Percentiles rank a stretch among this genome's conserved stretches.
Evolutionary conservation across 345 rosid species (phyloP).

Genomic region (Rhodamnia argentea): DNA sequence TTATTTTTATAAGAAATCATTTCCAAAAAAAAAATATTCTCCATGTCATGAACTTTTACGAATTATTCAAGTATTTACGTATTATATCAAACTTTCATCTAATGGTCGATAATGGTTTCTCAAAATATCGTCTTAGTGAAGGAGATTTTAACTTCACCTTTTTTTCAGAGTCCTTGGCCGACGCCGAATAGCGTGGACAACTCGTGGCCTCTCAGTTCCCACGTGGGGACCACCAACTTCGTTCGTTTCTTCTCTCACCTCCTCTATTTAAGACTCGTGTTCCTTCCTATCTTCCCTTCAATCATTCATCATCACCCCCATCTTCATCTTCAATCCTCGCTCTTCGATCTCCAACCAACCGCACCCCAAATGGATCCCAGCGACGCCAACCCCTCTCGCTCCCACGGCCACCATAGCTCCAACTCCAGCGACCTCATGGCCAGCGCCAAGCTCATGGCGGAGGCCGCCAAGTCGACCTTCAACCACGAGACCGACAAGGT

Average conservation of each 20-base stretch:
- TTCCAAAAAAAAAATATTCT: no score
- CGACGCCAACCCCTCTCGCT: background rate
- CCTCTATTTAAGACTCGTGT: background rate
- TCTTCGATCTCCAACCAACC: background rate
- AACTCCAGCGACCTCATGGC: constrained; percentile 39
- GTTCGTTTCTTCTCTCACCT: background rate
- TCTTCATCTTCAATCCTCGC: background rate
- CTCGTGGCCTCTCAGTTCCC: background rate
- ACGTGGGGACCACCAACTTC: background rate
- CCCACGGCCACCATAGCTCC: background rate
- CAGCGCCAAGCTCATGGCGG: constrained; percentile 61
- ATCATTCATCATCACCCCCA: background rate
- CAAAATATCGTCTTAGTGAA: no score
- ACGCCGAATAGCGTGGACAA: background rate
- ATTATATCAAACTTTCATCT: no score
- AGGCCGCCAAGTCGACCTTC: constrained; percentile 40
- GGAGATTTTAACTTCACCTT: no score
- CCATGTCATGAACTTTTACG: no score
- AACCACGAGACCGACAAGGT: constrained; percentile 25
- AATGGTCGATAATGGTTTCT: no score
- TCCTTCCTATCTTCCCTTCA: background rate
- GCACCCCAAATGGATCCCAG: background rate
- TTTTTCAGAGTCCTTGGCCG: no score
- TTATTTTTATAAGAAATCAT: no score
- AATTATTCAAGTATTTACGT: no score